Percentiles rank a stretch among this genome's conserved stretches.
These are phyloP conservation scores for Coffea humblotiana DNA, from an alignment of 305 asterid species.

Conservation along the genomic window DNA sequence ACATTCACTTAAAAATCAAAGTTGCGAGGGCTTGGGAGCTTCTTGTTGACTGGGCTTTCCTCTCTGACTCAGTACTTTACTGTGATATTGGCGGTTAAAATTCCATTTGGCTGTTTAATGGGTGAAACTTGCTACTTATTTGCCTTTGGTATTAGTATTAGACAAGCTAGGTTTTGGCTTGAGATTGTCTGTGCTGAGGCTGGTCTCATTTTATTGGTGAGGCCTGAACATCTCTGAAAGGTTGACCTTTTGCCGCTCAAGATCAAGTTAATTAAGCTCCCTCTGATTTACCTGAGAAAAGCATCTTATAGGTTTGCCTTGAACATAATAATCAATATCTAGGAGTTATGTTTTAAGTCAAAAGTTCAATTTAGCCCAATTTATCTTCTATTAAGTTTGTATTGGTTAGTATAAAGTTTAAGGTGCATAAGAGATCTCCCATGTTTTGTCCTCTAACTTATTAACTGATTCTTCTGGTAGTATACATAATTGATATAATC, in stretches of 20 bases:
- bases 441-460: not conserved
- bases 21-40: not conserved
- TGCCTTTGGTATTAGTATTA: no score
- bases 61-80: not conserved
- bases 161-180: not conserved
- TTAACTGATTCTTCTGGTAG: not conserved
- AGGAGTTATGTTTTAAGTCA: no score
- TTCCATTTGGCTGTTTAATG: not conserved
- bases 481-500: not conserved
- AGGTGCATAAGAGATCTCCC: not conserved
- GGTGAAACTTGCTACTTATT: not conserved
- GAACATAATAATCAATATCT: not conserved
- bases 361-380: not conserved
- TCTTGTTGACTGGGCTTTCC: not conserved
- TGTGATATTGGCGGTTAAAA: not conserved
- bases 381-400: not conserved
- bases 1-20: not conserved
- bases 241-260: not conserved
- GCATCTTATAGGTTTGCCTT: not conserved
- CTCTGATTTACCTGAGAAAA: not conserved
- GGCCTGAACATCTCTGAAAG: no score
- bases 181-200: not conserved
- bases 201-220: not conserved
- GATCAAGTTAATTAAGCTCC: not conserved
- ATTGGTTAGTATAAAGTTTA: not conserved